A percentile compares a stretch with the other conserved stretches of the same genome.
These are phyloP conservation scores for Solanum acaule DNA, from an alignment of 257 asterid genomes.

Conservation along the genomic window DNA sequence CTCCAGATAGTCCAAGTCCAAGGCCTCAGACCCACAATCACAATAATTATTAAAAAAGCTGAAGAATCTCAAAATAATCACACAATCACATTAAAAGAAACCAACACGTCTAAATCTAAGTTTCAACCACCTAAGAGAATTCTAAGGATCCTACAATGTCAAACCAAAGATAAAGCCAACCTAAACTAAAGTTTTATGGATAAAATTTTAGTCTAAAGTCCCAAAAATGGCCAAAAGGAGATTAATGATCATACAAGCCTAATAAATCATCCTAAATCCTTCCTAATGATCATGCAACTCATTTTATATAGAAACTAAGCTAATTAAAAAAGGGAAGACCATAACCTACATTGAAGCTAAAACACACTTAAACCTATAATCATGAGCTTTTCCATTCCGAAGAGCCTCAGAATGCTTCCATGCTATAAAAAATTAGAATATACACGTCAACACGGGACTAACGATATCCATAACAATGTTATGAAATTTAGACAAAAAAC, in stretches of 20 bases:
- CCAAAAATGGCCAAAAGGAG: background rate
- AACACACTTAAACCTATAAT: background rate
- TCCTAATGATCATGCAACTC: background rate
- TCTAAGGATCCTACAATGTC: background rate
- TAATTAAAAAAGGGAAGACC: background rate
- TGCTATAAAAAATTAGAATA: background rate
- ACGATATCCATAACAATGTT: background rate
- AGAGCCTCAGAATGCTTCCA: background rate
- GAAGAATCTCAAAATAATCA: too few species aligned
- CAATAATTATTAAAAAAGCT: background rate
- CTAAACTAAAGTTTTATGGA: background rate
- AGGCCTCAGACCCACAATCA: background rate
- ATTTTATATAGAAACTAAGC: too few species aligned
- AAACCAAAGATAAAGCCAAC: background rate
- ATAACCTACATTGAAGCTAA: background rate
- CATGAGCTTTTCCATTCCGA: background rate
- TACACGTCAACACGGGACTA: background rate
- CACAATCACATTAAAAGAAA: background rate
- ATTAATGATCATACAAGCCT: background rate
- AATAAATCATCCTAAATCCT: background rate
- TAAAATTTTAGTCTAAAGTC: background rate
- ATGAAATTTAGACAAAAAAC: too few species aligned
- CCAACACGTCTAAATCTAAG: too few species aligned
- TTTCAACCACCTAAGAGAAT: too few species aligned
- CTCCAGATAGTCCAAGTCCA: background rate